Conservation (phyloP, 2,329 filamentous ascomycete species). For the Niveomyces coronatus region DNA sequence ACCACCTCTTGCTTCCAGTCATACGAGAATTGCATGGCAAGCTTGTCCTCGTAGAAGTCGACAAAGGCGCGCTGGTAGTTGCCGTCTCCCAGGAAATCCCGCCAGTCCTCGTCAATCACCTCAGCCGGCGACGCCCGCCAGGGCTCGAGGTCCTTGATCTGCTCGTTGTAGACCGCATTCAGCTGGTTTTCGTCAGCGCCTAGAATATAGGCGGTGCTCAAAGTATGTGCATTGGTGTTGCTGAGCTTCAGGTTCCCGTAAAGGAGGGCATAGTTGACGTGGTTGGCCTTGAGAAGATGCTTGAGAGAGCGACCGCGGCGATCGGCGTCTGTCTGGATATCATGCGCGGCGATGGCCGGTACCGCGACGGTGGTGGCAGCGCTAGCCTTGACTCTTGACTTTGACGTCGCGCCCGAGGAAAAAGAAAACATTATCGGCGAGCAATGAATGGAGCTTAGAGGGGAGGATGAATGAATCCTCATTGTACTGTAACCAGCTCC, state of each 20-base stretch:
- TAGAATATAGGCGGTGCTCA: slow-evolving; percentile 77
- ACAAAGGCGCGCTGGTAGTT: slow-evolving; percentile 83
- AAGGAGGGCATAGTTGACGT: slow-evolving; percentile 77
- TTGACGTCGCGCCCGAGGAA: slow-evolving; percentile 14
- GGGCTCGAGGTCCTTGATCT: slow-evolving; percentile 59
- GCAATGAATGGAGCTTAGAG: slow-evolving; percentile 19
- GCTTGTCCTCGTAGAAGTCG: slow-evolving; percentile 90
- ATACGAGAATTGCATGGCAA: slow-evolving; percentile 64
- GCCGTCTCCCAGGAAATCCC: slow-evolving; percentile 67
- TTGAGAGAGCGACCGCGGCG: slow-evolving; percentile 76
- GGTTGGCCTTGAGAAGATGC: slow-evolving; percentile 83
- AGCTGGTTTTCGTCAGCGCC: slow-evolving; percentile 66
- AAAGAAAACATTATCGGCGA: slow-evolving; percentile 25
- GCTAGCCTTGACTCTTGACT: background rate
- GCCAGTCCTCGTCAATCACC: slow-evolving; percentile 75
- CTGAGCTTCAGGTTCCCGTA: slow-evolving; percentile 66
- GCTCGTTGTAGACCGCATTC: slow-evolving; percentile 69
- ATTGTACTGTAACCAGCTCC: too few relatives aligned
- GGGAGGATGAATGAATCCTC: background rate
- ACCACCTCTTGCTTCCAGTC: slow-evolving; percentile 72
- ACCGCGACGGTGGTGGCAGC: slow-evolving; percentile 15
- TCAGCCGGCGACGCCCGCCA: slow-evolving; percentile 83
- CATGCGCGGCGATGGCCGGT: slow-evolving; percentile 55
- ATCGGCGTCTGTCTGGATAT: slow-evolving; percentile 70
- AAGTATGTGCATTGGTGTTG: slow-evolving; percentile 75